Conservation (phyloP, 805 yeast genomes). For the Saccharomycopsis microspora region DNA sequence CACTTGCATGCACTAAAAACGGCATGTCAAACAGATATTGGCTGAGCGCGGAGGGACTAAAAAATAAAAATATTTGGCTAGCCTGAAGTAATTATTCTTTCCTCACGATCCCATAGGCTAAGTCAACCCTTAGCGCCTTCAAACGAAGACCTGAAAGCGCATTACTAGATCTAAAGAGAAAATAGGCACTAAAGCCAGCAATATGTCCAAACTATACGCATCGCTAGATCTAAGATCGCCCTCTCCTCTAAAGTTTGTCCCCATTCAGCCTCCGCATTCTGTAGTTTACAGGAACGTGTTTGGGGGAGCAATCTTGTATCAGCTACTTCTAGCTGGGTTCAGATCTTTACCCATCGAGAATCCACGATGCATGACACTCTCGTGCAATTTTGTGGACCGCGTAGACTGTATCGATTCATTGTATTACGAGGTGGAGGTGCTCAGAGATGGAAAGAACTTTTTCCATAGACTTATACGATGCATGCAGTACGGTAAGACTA, state of each 20-base stretch:
- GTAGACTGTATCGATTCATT: not conserved
- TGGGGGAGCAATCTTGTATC: conserved; percentile 9
- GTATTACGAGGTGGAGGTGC: not conserved
- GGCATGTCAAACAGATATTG: too few species aligned
- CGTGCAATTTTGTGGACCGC: not conserved
- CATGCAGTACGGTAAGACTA: not conserved
- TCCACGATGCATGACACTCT: not conserved
- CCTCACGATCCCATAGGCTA: too few species aligned
- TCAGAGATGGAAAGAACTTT: conserved; percentile 2
- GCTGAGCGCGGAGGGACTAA: too few species aligned
- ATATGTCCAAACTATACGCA: conserved; percentile 2
- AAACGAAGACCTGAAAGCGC: too few species aligned
- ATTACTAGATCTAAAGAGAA: too few species aligned
- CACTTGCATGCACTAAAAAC: too few species aligned
- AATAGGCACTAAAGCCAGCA: too few species aligned
- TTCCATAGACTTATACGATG: conserved; percentile 2
- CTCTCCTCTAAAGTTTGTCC: not conserved
- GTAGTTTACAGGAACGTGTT: not conserved
- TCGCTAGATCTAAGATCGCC: conserved; percentile 1
- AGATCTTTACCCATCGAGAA: not conserved
- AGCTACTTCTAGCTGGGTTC: conserved; percentile 1
- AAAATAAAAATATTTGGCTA: too few species aligned
- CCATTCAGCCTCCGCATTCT: not conserved
- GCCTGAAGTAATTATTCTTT: too few species aligned
- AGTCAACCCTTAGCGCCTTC: too few species aligned